A percentile compares a stretch with the other conserved stretches of the same genome.
These are phyloP conservation scores for Rhodotorula mucilaginosa DNA, from an alignment of 1,284 basidiomycete genomes.

Conservation along the genomic window DNA sequence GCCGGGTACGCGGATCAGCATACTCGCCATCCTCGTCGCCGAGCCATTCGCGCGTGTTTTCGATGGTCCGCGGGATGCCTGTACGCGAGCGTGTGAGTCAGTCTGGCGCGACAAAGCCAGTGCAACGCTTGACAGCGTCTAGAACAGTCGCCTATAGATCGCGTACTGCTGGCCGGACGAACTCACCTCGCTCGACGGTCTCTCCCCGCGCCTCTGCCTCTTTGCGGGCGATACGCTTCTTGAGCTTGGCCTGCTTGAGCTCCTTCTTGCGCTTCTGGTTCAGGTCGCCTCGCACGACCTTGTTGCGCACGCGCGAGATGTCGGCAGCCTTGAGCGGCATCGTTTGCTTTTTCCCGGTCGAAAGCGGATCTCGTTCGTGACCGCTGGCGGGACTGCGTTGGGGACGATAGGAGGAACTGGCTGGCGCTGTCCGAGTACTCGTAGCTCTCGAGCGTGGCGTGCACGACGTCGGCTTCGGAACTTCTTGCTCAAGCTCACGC, in stretches of 20 bases:
- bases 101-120: too few relatives aligned
- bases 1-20: conserved; percentile 49
- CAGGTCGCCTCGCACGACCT: conserved; percentile 48
- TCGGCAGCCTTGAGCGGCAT: conserved; percentile 28
- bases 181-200: conserved; percentile 46
- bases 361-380: too few relatives aligned
- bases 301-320: conserved; percentile 47
- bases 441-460: too few relatives aligned
- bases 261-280: conserved; percentile 68
- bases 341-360: not conserved
- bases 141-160: not conserved
- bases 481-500: too few relatives aligned
- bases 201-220: conserved; percentile 61
- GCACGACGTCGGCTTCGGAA: too few relatives aligned
- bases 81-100: not conserved
- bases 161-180: not conserved
- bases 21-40: conserved; percentile 65
- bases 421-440: too few relatives aligned
- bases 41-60: conserved; percentile 90
- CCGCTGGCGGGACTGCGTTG: too few relatives aligned
- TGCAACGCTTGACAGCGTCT: too few relatives aligned
- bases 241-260: conserved; percentile 76
- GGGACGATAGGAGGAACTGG: too few relatives aligned
- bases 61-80: conserved; percentile 68
- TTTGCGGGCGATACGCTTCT: conserved; percentile 69